Base-by-base conservation (phyloP, 371 early-diverging fungal species). In the Lichtheimia ornata region DNA sequence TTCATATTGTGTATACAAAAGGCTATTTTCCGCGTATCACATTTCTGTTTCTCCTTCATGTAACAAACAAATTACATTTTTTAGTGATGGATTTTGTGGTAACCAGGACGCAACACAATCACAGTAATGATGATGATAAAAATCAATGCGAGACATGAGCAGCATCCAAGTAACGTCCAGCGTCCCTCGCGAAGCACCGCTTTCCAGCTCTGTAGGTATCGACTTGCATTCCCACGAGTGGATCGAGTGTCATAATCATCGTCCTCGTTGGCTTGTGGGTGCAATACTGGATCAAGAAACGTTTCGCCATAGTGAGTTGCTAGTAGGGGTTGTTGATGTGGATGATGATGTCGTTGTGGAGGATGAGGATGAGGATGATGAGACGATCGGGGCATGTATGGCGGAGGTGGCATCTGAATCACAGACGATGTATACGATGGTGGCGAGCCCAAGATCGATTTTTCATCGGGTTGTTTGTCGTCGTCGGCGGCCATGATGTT, bases 101-200 rank as follows among this genome's bases (percentile, higher is more conserved):
- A 40, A 28, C 27, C 25, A 41, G 53, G 43, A 22, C 17, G n/a
- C 5, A 52, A 17, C 12, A 41, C 25, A 43, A 59, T 52, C n/a
- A 25, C 52, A 28, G 47, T 52, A 17, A 59, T 17, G 14, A 59
- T 42, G 25, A 52, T 27, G 27, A 50, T 18, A 5, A 59, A 42
- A 7, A 59, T 42, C 11, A 59, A 14, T 14, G 51, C 12, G 25
- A 50, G 18, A 52, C 60, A 59, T 14, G 42, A 41, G 41, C 59
- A 50, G 51, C 59, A 59, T 14, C 60, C 60, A 11, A 59, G 28
- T 30, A 59, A 59, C 22, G 52, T 40, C 60, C 60, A 51, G 3
- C 52, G 51, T 50, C 60, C 60, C 41, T 59, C 60, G 18, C 43
- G 40, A 12, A 50, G 27, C 12, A 59, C 60, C 4, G 30, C 24